Percentiles rank a stretch among this genome's conserved stretches.
These are phyloP conservation scores for Tetragonia tetragonoides DNA, from an alignment of 148 eudicot species.

Conservation along the genomic window DNA sequence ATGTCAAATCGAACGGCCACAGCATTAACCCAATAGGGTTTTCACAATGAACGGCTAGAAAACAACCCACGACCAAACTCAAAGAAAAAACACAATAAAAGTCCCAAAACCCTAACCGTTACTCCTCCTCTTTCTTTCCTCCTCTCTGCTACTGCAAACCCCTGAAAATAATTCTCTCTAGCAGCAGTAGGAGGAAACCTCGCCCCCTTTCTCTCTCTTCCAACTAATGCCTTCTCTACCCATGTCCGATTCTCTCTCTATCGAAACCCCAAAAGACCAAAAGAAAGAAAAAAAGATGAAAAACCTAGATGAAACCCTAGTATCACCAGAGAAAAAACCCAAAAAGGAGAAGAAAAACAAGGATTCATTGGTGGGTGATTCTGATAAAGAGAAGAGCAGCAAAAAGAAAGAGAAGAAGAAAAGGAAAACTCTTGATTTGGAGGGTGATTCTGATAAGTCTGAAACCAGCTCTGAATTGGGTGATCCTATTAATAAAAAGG, in stretches of 20 bases:
- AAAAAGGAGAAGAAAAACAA: constrained; percentile 35
- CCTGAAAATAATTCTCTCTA: not conserved
- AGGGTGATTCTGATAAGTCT: constrained; percentile 32
- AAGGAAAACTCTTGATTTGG: constrained; percentile 39
- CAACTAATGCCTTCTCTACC: constrained; percentile 44
- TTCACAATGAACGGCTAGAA: constrained; percentile 30
- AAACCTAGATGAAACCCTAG: constrained; percentile 21
- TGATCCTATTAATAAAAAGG: constrained; percentile 50
- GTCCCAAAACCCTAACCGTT: constrained; percentile 33
- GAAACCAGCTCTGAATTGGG: constrained; percentile 46
- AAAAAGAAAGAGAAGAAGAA: constrained; percentile 49
- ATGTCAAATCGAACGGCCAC: constrained; percentile 7
- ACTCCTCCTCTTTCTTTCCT: constrained; percentile 19
- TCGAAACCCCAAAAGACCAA: constrained; percentile 12
- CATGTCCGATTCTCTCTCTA: constrained; percentile 26
- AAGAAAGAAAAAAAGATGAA: constrained; percentile 38
- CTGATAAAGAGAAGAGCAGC: constrained; percentile 29
- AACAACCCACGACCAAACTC: not conserved
- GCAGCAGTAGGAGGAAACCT: constrained; percentile 21
- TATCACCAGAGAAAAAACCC: constrained; percentile 3
- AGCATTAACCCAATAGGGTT: not conserved
- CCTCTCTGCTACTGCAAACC: not conserved
- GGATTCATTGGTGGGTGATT: constrained; percentile 10
- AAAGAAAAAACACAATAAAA: constrained; percentile 15
- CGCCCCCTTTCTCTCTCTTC: constrained; percentile 11